phyloP scores from a whole-genome alignment of 2,329 filamentous ascomycete species.

The Botrytis pseudocinerea region DNA sequence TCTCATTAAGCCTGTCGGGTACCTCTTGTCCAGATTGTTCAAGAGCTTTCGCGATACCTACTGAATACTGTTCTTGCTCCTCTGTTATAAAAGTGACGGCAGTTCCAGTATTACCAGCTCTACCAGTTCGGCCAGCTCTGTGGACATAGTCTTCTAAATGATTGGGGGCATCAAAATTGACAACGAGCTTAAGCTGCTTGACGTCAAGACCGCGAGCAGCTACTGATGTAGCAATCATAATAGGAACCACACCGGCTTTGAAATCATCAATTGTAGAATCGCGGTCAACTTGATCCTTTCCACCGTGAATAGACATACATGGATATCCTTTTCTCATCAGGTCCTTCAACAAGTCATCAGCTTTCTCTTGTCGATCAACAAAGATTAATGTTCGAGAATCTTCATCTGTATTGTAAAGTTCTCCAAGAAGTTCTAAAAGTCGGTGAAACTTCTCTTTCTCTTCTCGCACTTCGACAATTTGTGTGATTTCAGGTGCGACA shows the following conservation, averaged over 20 bases:
- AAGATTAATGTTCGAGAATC: constrained; percentile 89
- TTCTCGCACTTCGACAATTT: constrained; percentile 84
- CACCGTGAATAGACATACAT: constrained; percentile 90
- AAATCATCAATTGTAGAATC: constrained; percentile 92
- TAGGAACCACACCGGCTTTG: constrained; percentile 84
- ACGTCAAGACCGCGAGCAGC: constrained; percentile 94
- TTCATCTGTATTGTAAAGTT: constrained; percentile 82
- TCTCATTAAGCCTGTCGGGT: constrained; percentile 66
- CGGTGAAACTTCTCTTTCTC: constrained; percentile 83
- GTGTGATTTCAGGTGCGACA: constrained; percentile 89
- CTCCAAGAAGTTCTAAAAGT: constrained; percentile 81
- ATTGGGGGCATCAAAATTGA: constrained; percentile 93
- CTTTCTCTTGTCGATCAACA: constrained; percentile 87
- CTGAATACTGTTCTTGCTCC: constrained; percentile 86
- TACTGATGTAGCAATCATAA: constrained; percentile 92
- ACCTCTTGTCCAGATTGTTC: constrained; percentile 85
- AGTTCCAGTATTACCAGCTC: constrained; percentile 91
- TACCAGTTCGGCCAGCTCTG: constrained; percentile 87
- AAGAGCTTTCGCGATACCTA: constrained; percentile 81
- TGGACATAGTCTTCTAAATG: constrained; percentile 97
- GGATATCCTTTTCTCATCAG: constrained; percentile 82
- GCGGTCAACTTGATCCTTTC: constrained; percentile 89
- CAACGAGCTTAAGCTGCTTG: constrained; percentile 90
- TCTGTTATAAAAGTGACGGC: constrained; percentile 93
- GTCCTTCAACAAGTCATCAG: constrained; percentile 76